phyloP scores from a whole-genome alignment of 768 basidiomycete genomes.

The Porphyrellus cyaneotinctus region DNA sequence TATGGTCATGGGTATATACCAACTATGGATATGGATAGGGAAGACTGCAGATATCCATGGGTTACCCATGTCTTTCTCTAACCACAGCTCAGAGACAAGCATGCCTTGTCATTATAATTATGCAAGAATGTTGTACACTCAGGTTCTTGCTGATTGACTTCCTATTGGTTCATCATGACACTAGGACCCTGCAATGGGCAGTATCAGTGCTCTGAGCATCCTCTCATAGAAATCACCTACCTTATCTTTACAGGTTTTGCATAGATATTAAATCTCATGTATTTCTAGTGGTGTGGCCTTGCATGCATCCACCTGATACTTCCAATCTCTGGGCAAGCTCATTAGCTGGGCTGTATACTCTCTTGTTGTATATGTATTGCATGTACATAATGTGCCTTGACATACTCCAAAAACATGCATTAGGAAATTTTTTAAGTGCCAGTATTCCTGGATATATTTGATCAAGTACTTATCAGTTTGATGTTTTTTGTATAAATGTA shows the following conservation, averaged over 20 bases:
- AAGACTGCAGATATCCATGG: too few relatives aligned
- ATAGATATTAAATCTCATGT: slow-evolving; percentile 15
- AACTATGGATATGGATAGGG: too few relatives aligned
- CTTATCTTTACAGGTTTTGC: slow-evolving; percentile 23
- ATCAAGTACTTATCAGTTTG: too few relatives aligned
- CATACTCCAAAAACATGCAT: slow-evolving; percentile 21
- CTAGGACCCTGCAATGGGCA: slow-evolving; percentile 8
- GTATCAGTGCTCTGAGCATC: neutral
- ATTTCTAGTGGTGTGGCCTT: slow-evolving; percentile 18
- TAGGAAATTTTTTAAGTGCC: too few relatives aligned
- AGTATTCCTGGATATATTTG: too few relatives aligned
- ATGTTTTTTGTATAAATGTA: too few relatives aligned
- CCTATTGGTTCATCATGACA: slow-evolving; percentile 25
- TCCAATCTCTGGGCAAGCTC: slow-evolving; percentile 24
- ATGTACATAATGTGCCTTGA: slow-evolving; percentile 19
- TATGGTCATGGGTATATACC: too few relatives aligned
- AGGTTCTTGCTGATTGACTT: slow-evolving; percentile 24
- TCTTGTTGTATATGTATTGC: slow-evolving; percentile 26
- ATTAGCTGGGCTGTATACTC: slow-evolving; percentile 28
- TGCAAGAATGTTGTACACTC: slow-evolving; percentile 26
- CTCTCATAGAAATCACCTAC: slow-evolving; percentile 1
- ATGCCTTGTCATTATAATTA: slow-evolving; percentile 24
- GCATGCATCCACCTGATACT: slow-evolving; percentile 13
- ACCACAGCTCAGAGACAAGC: neutral
- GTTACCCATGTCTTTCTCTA: too few relatives aligned